Evolutionary conservation across 345 rosid species (phyloP).

Genomic region (Trapa incisa): DNA sequence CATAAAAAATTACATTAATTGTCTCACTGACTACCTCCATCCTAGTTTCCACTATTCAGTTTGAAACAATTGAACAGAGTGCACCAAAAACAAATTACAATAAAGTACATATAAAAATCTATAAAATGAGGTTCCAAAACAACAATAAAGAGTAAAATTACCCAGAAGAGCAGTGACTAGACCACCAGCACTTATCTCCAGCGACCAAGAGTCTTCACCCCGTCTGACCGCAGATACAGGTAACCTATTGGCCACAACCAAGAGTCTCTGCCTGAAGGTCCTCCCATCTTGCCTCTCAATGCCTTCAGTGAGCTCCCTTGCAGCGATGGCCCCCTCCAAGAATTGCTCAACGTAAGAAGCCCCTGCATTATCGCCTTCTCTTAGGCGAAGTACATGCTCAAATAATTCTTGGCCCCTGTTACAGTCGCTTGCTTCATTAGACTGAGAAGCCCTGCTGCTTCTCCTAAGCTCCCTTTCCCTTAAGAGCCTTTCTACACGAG

Average conservation of each 20-base stretch:
- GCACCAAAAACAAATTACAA: background rate
- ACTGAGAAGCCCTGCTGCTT: slow-evolving; percentile 32
- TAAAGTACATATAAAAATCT: background rate
- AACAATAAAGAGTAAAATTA: slow-evolving; percentile 14
- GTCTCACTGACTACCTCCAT: too few relatives aligned
- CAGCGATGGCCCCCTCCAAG: slow-evolving; percentile 56
- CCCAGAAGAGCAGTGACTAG: slow-evolving; percentile 93
- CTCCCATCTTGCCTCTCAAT: slow-evolving; percentile 49
- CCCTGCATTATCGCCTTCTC: slow-evolving; percentile 44
- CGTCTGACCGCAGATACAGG: slow-evolving; percentile 95
- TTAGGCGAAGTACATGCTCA: slow-evolving; percentile 37
- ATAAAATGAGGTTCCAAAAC: background rate
- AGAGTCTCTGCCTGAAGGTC: slow-evolving; percentile 67
- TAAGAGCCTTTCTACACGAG: slow-evolving; percentile 69
- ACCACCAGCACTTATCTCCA: slow-evolving; percentile 97
- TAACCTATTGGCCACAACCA: slow-evolving; percentile 95
- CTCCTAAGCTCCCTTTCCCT: slow-evolving; percentile 63
- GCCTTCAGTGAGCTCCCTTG: slow-evolving; percentile 30
- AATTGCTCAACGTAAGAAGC: slow-evolving; percentile 41
- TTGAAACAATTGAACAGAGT: background rate
- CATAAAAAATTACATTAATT: too few relatives aligned
- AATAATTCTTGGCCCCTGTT: slow-evolving; percentile 22
- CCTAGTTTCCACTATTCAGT: too few relatives aligned
- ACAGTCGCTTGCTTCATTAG: slow-evolving; percentile 41
- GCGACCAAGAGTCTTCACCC: slow-evolving; percentile 91